A percentile compares a stretch with the other conserved stretches of the same genome.
phyloP scores from a whole-genome alignment of 306 rosid genomes.

The Clitoria ternatea region DNA sequence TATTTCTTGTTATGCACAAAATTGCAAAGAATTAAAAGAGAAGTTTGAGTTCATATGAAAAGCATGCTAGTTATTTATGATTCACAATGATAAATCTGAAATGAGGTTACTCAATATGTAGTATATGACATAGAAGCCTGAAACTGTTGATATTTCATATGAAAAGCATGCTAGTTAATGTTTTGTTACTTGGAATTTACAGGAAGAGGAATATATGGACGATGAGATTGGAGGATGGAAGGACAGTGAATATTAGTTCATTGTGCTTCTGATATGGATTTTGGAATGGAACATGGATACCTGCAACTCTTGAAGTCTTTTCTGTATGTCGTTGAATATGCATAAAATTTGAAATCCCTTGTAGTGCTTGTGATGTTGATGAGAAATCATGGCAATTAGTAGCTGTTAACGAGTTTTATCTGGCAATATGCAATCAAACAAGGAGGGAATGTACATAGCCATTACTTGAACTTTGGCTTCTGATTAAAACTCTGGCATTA shows the following conservation, averaged over 20 bases:
- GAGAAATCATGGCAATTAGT: neutral
- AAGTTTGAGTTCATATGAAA: slow-evolving; percentile 7
- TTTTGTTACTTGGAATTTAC: slow-evolving; percentile 27
- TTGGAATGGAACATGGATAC: slow-evolving; percentile 17
- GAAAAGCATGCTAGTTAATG: slow-evolving; percentile 11
- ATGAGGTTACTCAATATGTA: neutral
- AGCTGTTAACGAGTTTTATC: slow-evolving; percentile 13
- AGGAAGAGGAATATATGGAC: slow-evolving; percentile 40
- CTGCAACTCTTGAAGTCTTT: neutral
- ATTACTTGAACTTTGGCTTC: neutral
- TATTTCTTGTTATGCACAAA: slow-evolving; percentile 6
- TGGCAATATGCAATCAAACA: neutral
- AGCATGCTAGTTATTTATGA: neutral
- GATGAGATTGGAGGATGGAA: slow-evolving; percentile 68
- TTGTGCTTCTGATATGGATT: slow-evolving; percentile 14
- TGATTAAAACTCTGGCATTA: neutral
- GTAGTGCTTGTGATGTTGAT: neutral
- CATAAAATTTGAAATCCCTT: slow-evolving; percentile 9
- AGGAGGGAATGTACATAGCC: neutral
- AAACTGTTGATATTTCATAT: no score
- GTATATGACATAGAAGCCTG: neutral
- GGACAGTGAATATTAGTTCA: slow-evolving; percentile 39
- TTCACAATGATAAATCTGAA: slow-evolving; percentile 7
- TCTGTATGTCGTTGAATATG: neutral
- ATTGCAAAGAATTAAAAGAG: neutral